These are phyloP conservation scores for Citrus medica DNA, from an alignment of 345 rosid species.

Conservation along the genomic window DNA sequence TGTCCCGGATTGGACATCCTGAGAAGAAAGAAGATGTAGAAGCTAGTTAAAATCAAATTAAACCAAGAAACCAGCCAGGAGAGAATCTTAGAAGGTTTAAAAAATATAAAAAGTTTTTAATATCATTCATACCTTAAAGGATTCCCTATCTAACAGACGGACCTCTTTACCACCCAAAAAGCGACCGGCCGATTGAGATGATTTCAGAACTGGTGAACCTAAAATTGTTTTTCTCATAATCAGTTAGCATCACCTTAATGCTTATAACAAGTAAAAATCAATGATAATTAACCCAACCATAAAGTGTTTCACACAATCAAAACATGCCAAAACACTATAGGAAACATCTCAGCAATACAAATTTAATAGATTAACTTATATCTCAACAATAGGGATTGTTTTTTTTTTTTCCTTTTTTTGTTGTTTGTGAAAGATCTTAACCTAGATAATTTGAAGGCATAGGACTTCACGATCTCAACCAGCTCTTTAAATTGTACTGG, in stretches of 20 bases:
- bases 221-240: not conserved
- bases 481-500: conserved; percentile 49
- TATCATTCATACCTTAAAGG: conserved; percentile 33
- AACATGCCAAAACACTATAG: not conserved
- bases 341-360: not conserved
- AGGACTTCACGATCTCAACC: conserved; percentile 48
- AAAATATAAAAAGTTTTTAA: not conserved
- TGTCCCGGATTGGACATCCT: conserved; percentile 33
- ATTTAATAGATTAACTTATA: not conserved
- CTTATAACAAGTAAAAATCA: not conserved
- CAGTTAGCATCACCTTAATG: not conserved
- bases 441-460: conserved; percentile 52
- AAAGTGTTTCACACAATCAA: not conserved
- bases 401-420: not conserved
- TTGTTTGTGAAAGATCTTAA: conserved; percentile 35
- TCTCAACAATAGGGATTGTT: not conserved
- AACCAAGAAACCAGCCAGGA: not conserved
- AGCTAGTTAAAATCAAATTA: not conserved
- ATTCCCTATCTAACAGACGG: conserved; percentile 19
- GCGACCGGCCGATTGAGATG: conserved; percentile 14
- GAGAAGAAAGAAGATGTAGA: not conserved
- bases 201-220: conserved; percentile 33
- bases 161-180: conserved; percentile 22
- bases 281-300: not conserved
- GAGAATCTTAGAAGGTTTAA: not conserved